Conservation (phyloP, 306 rosid genomes). For the Boehmeria nivea region DNA sequence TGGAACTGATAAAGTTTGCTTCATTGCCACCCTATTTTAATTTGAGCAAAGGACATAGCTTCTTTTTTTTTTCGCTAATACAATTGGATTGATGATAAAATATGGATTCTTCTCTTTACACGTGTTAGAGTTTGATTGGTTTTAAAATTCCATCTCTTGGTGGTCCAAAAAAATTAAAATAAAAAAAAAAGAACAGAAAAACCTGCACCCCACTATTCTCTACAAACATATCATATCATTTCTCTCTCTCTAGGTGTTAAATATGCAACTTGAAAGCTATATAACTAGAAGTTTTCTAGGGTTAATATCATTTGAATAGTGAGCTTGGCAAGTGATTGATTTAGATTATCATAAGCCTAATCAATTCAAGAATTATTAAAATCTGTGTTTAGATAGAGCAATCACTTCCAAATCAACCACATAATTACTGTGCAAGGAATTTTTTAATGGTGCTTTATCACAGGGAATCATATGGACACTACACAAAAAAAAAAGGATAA, state of each 20-base stretch:
- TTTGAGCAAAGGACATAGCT: not conserved
- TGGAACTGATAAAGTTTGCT: not conserved
- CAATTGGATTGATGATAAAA: not conserved
- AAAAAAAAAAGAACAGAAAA: no score
- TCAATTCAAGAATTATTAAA: no score
- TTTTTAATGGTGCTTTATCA: not conserved
- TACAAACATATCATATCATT: not conserved
- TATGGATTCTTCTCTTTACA: not conserved
- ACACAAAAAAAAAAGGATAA: slow-evolving; percentile 12
- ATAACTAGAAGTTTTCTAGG: no score
- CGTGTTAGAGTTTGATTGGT: not conserved
- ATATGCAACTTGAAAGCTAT: not conserved
- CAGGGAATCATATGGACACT: not conserved
- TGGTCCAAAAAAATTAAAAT: slow-evolving; percentile 6
- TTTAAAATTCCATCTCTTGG: not conserved
- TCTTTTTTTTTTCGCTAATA: not conserved
- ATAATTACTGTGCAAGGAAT: no score
- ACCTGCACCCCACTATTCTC: slow-evolving; percentile 3
- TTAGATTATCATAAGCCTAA: no score
- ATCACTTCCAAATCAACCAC: no score
- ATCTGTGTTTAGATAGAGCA: no score
- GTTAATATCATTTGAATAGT: no score
- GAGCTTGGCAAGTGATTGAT: no score
- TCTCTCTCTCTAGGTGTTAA: not conserved
- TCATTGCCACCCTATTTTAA: not conserved